These are phyloP conservation scores for Coleophoma cylindrospora DNA, from an alignment of 2,329 filamentous ascomycete species.

Conservation along the genomic window DNA sequence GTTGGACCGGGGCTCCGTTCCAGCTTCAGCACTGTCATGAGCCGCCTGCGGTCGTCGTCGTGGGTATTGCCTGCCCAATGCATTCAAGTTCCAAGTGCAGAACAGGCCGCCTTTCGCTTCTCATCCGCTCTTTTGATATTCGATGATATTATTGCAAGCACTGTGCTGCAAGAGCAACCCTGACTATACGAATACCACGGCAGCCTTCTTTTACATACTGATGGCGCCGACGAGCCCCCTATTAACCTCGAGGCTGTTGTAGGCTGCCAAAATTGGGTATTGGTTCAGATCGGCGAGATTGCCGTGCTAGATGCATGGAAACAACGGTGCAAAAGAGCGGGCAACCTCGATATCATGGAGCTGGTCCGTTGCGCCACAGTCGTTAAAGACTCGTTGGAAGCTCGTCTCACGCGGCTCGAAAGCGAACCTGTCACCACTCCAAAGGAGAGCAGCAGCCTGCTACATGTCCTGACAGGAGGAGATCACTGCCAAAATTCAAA, in stretches of 20 bases:
- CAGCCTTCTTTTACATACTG: slow-evolving; percentile 22
- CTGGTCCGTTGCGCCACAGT: slow-evolving; percentile 38
- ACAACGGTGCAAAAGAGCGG: slow-evolving; percentile 37
- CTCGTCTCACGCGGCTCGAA: slow-evolving; percentile 9
- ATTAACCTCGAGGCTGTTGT: slow-evolving; percentile 44
- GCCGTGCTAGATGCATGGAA: slow-evolving; percentile 53
- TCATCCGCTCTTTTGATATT: slow-evolving; percentile 43
- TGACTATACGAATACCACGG: slow-evolving; percentile 37
- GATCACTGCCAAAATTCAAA: slow-evolving; percentile 4
- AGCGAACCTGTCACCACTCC: slow-evolving; percentile 3
- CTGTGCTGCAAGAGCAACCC: slow-evolving; percentile 36
- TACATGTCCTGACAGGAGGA: slow-evolving; percentile 8
- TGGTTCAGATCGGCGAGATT: slow-evolving; percentile 47
- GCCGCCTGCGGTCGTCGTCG: slow-evolving; percentile 7
- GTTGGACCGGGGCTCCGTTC: slow-evolving; percentile 3
- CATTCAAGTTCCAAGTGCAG: slow-evolving; percentile 30
- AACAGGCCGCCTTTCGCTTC: slow-evolving; percentile 47
- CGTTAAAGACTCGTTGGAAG: slow-evolving; percentile 27
- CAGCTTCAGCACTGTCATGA: slow-evolving; percentile 12
- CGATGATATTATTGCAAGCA: slow-evolving; percentile 45
- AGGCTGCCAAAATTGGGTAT: slow-evolving; percentile 51
- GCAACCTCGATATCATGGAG: slow-evolving; percentile 38
- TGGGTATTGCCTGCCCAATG: slow-evolving; percentile 6
- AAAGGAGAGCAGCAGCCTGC: slow-evolving; percentile 5
- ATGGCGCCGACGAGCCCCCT: slow-evolving; percentile 18